Percentiles rank a stretch among this genome's conserved stretches.
Conservation (phyloP, 768 basidiomycete genomes). For the Porpolomopsis calyptriformis region DNA sequence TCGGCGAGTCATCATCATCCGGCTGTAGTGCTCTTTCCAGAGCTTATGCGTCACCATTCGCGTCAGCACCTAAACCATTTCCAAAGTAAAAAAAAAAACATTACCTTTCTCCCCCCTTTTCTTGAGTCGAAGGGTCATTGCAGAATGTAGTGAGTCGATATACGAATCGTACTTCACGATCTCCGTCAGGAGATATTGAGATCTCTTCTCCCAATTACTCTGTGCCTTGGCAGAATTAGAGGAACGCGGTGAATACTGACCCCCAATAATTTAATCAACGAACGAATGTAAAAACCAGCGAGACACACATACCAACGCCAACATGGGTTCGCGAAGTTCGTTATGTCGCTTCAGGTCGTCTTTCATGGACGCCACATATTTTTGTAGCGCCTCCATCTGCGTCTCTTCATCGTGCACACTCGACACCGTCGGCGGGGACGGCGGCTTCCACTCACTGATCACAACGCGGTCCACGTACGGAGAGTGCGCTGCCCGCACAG, state of each 20-base stretch:
- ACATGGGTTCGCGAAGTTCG: constrained; percentile 74
- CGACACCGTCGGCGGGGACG: constrained; percentile 70
- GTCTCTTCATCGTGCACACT: constrained; percentile 87
- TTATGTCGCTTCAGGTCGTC: constrained; percentile 77
- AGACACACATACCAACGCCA: constrained; percentile 45
- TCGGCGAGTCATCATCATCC: not conserved
- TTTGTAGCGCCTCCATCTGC: constrained; percentile 81
- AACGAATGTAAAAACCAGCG: not conserved
- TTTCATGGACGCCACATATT: constrained; percentile 67
- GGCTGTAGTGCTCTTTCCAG: constrained; percentile 2
- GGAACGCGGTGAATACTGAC: constrained; percentile 74
- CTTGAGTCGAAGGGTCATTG: constrained; percentile 77
- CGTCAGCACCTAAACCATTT: not conserved
- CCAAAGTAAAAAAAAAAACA: too few relatives aligned
- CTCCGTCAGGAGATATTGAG: constrained; percentile 80
- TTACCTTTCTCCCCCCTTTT: constrained; percentile 79
- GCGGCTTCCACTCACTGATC: constrained; percentile 93
- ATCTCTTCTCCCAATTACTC: constrained; percentile 89
- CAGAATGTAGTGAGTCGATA: constrained; percentile 76
- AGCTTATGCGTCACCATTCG: not conserved
- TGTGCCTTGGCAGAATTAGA: constrained; percentile 65
- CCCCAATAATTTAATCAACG: constrained; percentile 10
- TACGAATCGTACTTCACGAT: constrained; percentile 95
- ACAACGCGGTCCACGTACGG: constrained; percentile 66
- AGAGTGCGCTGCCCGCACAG: constrained; percentile 55